phyloP scores from a whole-genome alignment of 108 stramenopile genomes.

The Skeletonema marinoi region DNA sequence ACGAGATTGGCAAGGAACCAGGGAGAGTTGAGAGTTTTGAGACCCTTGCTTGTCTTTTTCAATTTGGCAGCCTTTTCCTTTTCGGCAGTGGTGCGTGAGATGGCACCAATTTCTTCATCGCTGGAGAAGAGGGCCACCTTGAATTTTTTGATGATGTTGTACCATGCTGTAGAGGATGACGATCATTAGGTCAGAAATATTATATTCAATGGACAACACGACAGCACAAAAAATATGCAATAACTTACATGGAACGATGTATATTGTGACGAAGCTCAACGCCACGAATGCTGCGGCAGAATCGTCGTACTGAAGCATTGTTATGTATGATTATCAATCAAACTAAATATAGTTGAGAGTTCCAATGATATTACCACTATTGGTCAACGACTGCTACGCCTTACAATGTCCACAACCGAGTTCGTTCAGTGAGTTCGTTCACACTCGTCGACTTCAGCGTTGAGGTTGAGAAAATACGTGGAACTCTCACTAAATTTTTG shows the following conservation, averaged over 20 bases:
- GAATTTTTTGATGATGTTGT: constrained; percentile 63
- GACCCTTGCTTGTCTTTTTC: constrained; percentile 74
- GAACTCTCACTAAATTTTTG: background rate
- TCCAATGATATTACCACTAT: background rate
- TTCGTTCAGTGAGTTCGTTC: too few species aligned
- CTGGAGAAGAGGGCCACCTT: constrained; percentile 62
- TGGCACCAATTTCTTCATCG: constrained; percentile 82
- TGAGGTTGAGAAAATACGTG: background rate
- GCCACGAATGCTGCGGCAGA: constrained; percentile 93
- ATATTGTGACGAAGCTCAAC: constrained; percentile 85
- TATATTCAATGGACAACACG: constrained; percentile 10
- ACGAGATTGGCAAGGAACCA: constrained; percentile 75
- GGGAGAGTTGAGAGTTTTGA: constrained; percentile 58
- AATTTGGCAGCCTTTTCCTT: constrained; percentile 81
- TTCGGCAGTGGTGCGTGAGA: constrained; percentile 86
- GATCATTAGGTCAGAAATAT: background rate
- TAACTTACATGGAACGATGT: constrained; percentile 87
- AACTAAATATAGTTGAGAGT: background rate
- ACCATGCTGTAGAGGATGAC: constrained; percentile 70
- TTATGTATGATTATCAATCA: background rate
- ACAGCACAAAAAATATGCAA: background rate
- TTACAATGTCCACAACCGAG: background rate
- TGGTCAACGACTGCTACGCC: background rate
- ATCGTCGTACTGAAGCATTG: constrained; percentile 94
- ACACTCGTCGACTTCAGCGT: background rate